Percentiles rank a stretch among this genome's conserved stretches.
Evolutionary conservation across 2,329 filamentous ascomycete species (phyloP).

Genomic region (Emmonsiellopsis sp.): DNA sequence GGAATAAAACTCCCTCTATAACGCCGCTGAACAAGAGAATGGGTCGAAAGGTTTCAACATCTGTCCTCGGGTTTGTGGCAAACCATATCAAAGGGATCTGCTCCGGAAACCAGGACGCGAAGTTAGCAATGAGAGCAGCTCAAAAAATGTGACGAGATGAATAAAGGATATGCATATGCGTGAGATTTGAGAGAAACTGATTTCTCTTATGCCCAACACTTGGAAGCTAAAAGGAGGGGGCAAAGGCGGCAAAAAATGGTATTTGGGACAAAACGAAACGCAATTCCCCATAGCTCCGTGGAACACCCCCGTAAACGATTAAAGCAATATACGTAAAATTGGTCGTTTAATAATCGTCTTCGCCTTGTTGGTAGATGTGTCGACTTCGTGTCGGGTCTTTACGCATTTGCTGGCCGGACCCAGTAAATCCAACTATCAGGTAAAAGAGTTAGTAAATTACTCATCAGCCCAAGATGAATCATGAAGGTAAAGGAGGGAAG

Average conservation of each 20-base stretch:
- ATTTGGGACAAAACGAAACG: not conserved
- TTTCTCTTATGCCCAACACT: no score
- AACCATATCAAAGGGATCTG: not conserved
- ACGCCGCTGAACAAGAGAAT: not conserved
- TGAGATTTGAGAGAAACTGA: not conserved
- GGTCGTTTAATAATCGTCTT: conserved; percentile 46
- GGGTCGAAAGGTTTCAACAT: not conserved
- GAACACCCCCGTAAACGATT: not conserved
- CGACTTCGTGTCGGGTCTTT: conserved; percentile 76
- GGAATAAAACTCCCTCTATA: not conserved
- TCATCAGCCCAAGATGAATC: not conserved
- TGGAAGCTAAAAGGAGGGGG: not conserved
- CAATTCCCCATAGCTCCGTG: not conserved
- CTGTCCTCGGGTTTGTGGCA: not conserved
- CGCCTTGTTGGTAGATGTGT: conserved; percentile 72
- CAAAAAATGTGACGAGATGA: not conserved
- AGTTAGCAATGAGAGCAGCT: conserved; percentile 1
- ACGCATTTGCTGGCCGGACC: conserved; percentile 90
- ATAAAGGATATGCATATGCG: not conserved
- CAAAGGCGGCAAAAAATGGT: not conserved
- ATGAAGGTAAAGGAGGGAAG: not conserved
- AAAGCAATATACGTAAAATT: not conserved
- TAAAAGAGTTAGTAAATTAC: conserved; percentile 14
- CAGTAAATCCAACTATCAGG: conserved; percentile 77
- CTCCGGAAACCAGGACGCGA: not conserved